Evolutionary conservation across 192 early-diverging fungal genomes (phyloP).

Genomic region (Entomortierella parvispora): DNA sequence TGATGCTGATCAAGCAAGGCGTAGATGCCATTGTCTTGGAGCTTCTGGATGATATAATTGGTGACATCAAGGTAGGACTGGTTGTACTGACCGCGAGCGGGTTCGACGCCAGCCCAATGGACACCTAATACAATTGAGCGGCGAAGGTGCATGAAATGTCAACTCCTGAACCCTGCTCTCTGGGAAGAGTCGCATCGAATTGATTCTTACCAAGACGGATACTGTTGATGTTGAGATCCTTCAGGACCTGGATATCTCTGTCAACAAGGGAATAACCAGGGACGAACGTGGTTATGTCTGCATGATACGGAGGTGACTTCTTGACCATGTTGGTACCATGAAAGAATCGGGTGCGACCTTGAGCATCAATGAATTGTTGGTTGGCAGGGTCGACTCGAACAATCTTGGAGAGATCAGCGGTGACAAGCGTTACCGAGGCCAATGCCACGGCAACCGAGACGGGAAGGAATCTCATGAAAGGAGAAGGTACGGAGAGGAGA

Average conservation of each 20-base stretch:
- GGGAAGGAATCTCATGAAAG: slow-evolving; percentile 29
- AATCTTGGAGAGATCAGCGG: slow-evolving; percentile 56
- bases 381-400: slow-evolving; percentile 52
- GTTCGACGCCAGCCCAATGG: slow-evolving; percentile 74
- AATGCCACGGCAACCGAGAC: slow-evolving; percentile 20
- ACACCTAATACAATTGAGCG: slow-evolving; percentile 30
- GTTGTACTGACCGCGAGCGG: slow-evolving; percentile 65
- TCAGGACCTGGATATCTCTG: slow-evolving; percentile 53
- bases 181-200: too few relatives aligned
- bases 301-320: slow-evolving; percentile 62
- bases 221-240: slow-evolving; percentile 44
- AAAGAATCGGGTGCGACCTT: slow-evolving; percentile 63
- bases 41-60: slow-evolving; percentile 56
- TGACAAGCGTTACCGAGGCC: not conserved
- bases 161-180: too few relatives aligned
- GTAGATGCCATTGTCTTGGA: slow-evolving; percentile 65
- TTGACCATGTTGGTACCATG: slow-evolving; percentile 70
- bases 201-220: slow-evolving; percentile 49
- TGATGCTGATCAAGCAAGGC: slow-evolving; percentile 75
- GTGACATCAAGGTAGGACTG: slow-evolving; percentile 65
- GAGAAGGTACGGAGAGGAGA: not conserved
- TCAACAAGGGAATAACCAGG: slow-evolving; percentile 57
- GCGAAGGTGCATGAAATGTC: not conserved
- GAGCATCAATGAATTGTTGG: slow-evolving; percentile 55
- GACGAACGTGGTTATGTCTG: slow-evolving; percentile 50